A percentile compares a stretch with the other conserved stretches of the same genome.
These are phyloP conservation scores for Neoscytalidium dimidiatum DNA, from an alignment of 2,329 filamentous ascomycete species.

Conservation along the genomic window DNA sequence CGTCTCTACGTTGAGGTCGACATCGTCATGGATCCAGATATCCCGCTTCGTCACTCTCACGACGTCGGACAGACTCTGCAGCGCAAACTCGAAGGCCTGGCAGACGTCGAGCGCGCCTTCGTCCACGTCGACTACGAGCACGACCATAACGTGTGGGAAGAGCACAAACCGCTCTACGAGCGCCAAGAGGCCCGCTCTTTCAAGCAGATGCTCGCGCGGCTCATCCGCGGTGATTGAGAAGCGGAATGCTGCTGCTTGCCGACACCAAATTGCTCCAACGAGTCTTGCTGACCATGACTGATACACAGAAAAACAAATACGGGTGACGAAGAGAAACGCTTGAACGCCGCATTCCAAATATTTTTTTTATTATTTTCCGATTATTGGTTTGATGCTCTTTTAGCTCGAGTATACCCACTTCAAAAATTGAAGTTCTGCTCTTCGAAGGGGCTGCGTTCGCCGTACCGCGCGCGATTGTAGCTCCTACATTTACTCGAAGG, in stretches of 20 bases:
- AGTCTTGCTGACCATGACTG: background rate
- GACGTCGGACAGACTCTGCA: constrained; percentile 63
- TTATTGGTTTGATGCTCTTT: background rate
- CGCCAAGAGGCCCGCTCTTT: constrained; percentile 34
- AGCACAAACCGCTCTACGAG: constrained; percentile 42
- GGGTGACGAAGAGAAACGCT: background rate
- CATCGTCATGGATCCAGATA: constrained; percentile 59
- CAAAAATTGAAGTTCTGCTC: constrained; percentile 9
- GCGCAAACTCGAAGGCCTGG: constrained; percentile 58
- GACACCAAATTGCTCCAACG: too few relatives aligned
- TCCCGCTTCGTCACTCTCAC: constrained; percentile 59
- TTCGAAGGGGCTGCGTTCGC: background rate
- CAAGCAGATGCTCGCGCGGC: constrained; percentile 26
- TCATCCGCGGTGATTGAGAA: constrained; percentile 1
- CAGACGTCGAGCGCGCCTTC: constrained; percentile 48
- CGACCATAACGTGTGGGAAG: constrained; percentile 40
- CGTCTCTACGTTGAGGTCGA: constrained; percentile 65
- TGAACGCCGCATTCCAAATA: background rate
- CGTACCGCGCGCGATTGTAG: background rate
- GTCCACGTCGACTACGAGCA: constrained; percentile 53
- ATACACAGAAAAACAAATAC: background rate
- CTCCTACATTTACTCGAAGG: background rate
- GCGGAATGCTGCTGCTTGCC: too few relatives aligned
- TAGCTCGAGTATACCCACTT: background rate
- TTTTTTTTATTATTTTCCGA: background rate